A percentile compares a stretch with the other conserved stretches of the same genome.
Evolutionary conservation across 2,329 filamentous ascomycete genomes (phyloP).

Genomic region (Xylariaceae sp.): DNA sequence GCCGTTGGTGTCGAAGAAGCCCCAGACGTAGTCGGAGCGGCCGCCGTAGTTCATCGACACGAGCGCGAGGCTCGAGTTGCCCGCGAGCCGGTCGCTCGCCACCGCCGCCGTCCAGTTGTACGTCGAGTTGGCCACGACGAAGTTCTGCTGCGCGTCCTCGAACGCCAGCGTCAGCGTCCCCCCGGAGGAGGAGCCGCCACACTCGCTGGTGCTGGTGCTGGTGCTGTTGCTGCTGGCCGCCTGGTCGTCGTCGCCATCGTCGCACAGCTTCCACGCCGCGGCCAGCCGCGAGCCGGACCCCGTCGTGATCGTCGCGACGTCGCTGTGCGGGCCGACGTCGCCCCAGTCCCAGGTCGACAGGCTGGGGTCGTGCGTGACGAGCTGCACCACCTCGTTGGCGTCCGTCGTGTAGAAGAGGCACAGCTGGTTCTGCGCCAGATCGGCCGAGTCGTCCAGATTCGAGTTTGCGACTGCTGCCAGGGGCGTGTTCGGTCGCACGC

Average conservation of each 20-base stretch:
- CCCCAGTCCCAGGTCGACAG: slow-evolving; percentile 3
- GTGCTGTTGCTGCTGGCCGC: too few species aligned
- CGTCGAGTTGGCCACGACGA: slow-evolving; percentile 4
- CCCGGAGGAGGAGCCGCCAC: neutral
- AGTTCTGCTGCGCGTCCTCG: slow-evolving; percentile 6
- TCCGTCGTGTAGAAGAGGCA: slow-evolving; percentile 5
- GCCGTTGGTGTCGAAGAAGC: slow-evolving; percentile 5
- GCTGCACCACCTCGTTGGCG: slow-evolving; percentile 1
- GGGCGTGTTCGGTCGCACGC: slow-evolving; percentile 1
- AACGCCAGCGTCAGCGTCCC: slow-evolving; percentile 2
- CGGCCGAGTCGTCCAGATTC: neutral
- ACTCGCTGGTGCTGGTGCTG: neutral
- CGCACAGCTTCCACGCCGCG: slow-evolving; percentile 3
- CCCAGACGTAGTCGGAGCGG: slow-evolving; percentile 3
- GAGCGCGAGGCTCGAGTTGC: slow-evolving; percentile 4
- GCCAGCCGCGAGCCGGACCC: slow-evolving; percentile 2
- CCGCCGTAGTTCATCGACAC: slow-evolving; percentile 4
- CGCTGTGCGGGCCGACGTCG: slow-evolving; percentile 3
- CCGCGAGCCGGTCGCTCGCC: slow-evolving; percentile 2
- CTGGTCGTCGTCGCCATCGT: neutral
- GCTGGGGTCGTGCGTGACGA: slow-evolving; percentile 1
- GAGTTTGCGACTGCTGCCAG: slow-evolving; percentile 1
- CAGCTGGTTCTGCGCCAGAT: neutral
- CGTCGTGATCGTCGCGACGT: slow-evolving; percentile 1
- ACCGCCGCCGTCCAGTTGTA: slow-evolving; percentile 2